Conservation (phyloP, 495 filamentous ascomycete species). For the Xylaria bambusicola region DNA sequence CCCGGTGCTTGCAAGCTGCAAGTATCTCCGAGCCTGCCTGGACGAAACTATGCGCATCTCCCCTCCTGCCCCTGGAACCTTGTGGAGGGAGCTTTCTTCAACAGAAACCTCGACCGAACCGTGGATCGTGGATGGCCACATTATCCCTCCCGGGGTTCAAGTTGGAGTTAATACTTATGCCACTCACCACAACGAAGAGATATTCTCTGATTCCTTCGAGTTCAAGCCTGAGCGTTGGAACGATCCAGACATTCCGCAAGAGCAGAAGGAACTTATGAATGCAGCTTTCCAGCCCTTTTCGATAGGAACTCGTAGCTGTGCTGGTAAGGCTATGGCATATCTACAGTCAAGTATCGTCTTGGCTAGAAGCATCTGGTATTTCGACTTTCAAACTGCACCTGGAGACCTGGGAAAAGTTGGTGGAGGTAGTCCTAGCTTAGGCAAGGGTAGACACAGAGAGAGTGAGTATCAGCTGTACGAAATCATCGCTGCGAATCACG, state of each 20-base stretch:
- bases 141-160: slow-evolving; percentile 50
- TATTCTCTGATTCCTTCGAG: slow-evolving; percentile 42
- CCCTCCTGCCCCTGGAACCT: slow-evolving; percentile 48
- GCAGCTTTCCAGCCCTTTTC: slow-evolving; percentile 48
- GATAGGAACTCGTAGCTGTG: slow-evolving; percentile 44
- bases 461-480: slow-evolving; percentile 44
- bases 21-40: slow-evolving; percentile 51
- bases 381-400: slow-evolving; percentile 32
- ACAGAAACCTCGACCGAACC: slow-evolving; percentile 40
- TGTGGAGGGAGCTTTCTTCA: slow-evolving; percentile 42
- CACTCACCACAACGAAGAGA: slow-evolving; percentile 54
- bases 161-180: slow-evolving; percentile 56
- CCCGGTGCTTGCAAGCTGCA: slow-evolving; percentile 47
- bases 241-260: neutral
- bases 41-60: slow-evolving; percentile 61
- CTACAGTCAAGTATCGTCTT: slow-evolving; percentile 38
- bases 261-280: slow-evolving; percentile 17
- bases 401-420: slow-evolving; percentile 23
- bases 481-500: slow-evolving; percentile 22
- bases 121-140: slow-evolving; percentile 51
- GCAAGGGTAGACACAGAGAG: slow-evolving; percentile 2
- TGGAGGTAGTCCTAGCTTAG: neutral
- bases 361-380: slow-evolving; percentile 36
- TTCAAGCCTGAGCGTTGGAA: slow-evolving; percentile 51
- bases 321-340: slow-evolving; percentile 49